Evolutionary conservation across 2,329 filamentous ascomycete species (phyloP).

Genomic region (Leptographium lundbergii): DNA sequence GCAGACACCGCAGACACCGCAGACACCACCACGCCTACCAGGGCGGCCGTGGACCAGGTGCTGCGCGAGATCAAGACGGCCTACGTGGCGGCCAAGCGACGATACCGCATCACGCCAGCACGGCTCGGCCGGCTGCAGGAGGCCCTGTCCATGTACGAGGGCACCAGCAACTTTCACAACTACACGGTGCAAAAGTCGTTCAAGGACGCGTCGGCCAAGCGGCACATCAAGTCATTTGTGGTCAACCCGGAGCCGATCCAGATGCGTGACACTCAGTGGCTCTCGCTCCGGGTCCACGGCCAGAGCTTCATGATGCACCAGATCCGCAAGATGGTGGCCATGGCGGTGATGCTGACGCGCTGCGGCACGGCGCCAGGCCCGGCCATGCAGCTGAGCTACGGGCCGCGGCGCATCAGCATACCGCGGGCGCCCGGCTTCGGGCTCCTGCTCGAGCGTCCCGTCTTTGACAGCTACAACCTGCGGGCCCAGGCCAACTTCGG

Average conservation of each 20-base stretch:
- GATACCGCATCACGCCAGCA: constrained; percentile 63
- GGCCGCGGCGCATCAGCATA: constrained; percentile 62
- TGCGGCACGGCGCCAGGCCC: constrained; percentile 64
- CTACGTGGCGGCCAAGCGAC: constrained; percentile 70
- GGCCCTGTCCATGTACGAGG: constrained; percentile 61
- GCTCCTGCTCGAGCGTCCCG: constrained; percentile 75
- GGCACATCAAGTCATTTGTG: constrained; percentile 85
- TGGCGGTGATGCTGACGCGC: constrained; percentile 73
- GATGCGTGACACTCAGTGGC: constrained; percentile 88
- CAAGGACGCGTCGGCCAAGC: constrained; percentile 72
- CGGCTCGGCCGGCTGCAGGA: constrained; percentile 67
- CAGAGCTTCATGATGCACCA: constrained; percentile 99
- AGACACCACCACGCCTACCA: constrained; percentile 7
- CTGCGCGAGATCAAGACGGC: constrained; percentile 67
- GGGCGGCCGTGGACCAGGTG: constrained; percentile 43
- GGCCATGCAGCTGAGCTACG: constrained; percentile 65
- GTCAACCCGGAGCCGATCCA: constrained; percentile 65
- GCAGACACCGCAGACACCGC: too few relatives aligned
- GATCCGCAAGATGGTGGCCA: constrained; percentile 97
- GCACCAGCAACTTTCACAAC: constrained; percentile 91
- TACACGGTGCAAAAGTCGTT: constrained; percentile 85
- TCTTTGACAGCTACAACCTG: constrained; percentile 82
- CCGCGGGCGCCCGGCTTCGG: constrained; percentile 89
- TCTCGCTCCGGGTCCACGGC: constrained; percentile 89
- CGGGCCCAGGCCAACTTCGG: constrained; percentile 51